Percentiles rank a stretch among this genome's conserved stretches.
These are phyloP conservation scores for Nicotiana knightiana DNA, from an alignment of 257 asterid species.

Conservation along the genomic window DNA sequence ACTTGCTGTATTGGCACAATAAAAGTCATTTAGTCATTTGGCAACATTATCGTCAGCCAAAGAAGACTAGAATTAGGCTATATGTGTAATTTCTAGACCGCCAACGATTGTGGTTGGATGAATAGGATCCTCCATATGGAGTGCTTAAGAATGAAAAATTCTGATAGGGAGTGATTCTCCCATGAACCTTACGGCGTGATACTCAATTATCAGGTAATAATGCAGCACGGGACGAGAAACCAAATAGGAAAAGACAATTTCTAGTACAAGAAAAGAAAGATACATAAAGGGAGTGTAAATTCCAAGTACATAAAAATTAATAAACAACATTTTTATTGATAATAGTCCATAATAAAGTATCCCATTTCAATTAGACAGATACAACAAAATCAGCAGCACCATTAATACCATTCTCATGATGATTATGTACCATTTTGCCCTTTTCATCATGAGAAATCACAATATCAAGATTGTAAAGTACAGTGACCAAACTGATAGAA, in stretches of 20 bases:
- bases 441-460: constrained; percentile 29
- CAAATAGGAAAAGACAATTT: no score
- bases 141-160: no score
- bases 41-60: no score
- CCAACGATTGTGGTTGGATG: fast-evolving
- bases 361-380: not conserved
- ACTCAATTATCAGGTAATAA: no score
- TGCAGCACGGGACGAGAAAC: no score
- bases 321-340: not conserved
- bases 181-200: no score
- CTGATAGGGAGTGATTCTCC: no score
- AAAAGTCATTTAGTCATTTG: no score
- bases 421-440: constrained; percentile 10
- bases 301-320: not conserved
- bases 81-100: no score
- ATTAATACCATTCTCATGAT: constrained; percentile 11
- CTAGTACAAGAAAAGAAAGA: no score
- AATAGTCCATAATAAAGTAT: not conserved
- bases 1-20: no score
- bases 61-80: no score
- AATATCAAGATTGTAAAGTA: constrained; percentile 71
- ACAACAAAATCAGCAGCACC: not conserved
- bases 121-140: fast-evolving
- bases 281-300: not conserved
- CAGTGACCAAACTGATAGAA: constrained; percentile 55